A percentile compares a stretch with the other conserved stretches of the same genome.
These are phyloP conservation scores for Alternaria sp. DNA, from an alignment of 2,329 filamentous ascomycete genomes.

Conservation along the genomic window DNA sequence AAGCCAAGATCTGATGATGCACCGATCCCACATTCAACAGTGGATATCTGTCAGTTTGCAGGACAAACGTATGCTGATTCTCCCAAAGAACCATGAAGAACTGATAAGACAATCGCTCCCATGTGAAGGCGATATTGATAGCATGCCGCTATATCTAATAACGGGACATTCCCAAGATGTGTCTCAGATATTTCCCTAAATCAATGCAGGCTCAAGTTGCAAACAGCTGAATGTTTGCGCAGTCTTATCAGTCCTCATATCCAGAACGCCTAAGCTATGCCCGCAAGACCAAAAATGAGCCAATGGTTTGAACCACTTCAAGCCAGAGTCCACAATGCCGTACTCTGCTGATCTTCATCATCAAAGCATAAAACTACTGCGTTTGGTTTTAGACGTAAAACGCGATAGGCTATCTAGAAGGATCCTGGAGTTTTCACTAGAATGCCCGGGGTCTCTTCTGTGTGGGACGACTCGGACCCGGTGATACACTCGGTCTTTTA, in stretches of 20 bases:
- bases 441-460: constrained; percentile 4
- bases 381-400: neutral
- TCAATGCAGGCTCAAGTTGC: neutral
- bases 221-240: neutral
- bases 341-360: neutral
- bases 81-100: neutral
- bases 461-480: neutral
- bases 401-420: neutral
- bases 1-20: neutral
- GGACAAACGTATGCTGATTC: no score
- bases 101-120: neutral
- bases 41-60: neutral
- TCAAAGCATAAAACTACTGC: neutral
- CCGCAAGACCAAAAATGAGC: neutral
- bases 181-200: neutral
- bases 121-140: neutral
- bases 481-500: constrained; percentile 9
- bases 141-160: neutral
- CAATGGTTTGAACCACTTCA: neutral
- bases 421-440: neutral
- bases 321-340: neutral
- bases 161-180: neutral
- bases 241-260: neutral
- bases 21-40: neutral
- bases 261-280: neutral